Base-by-base conservation (phyloP, 805 yeast genomes). In the Pichia cephalocereana region DNA sequence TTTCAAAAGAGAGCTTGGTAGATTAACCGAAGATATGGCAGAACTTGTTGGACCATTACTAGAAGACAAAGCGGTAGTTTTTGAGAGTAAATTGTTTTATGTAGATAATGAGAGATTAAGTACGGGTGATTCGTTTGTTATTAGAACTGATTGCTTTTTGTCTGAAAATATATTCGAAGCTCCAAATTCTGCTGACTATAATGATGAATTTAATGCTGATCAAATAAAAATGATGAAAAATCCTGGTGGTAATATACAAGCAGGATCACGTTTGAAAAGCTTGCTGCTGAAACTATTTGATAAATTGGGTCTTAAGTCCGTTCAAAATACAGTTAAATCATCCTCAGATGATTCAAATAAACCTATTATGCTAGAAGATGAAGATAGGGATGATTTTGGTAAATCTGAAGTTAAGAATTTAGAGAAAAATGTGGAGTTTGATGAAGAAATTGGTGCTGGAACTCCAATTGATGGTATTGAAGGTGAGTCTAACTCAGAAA, bases 61-160 rank as follows among this genome's bases (percentile, higher is more conserved):
- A 2, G 85, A 78, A 46, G 63, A 75, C 10, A 69, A 71, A 8
- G 69, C 79, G 4, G 75, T 84, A 38, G 58, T 60, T 2, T 80
- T 86, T 54, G 75, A 75, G 38, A 79, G 79, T 1, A 71, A 77
- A 0, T 70, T 86, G 36, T 71, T 84, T 8, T 77, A 73, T 57
- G 77, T 82, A 40, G 83, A 54, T 6, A 47, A 81, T 18, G 67
- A 70, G 11, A 62, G 80, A 31, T 61, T 89, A 34, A 71, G 84
- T 10, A 76, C 81, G 2, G 98, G 97, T 4, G 95, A 88, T 58
- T 71, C 83, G 1, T 82, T 90, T 57, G 70, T 77, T 23, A 68
- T 88, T 0, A 86, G 82, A 56, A 65, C 86, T 6, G 86, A 87
- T 56, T 77, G 88, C 50, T 86, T 63, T 58, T 60, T 90, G 27